phyloP scores from a whole-genome alignment of 1,284 basidiomycete genomes.

The Ceratobasidium sp. region DNA sequence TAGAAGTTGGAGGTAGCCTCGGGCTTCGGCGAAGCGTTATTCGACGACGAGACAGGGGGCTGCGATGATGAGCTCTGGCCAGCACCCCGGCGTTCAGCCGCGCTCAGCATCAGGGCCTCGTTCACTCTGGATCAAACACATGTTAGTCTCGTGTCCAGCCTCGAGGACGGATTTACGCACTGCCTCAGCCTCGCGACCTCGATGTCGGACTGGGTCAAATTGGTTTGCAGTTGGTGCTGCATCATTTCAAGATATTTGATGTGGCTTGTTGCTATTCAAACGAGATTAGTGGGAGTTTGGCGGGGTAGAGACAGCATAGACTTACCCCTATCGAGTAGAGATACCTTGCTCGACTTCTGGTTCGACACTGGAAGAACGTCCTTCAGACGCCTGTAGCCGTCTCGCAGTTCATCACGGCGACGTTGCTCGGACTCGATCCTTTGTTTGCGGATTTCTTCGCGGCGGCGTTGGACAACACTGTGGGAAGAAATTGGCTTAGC shows the following conservation, averaged over 20 bases:
- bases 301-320: slow-evolving; percentile 43
- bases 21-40: slow-evolving; percentile 15
- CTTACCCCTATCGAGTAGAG: slow-evolving; percentile 82
- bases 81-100: slow-evolving; percentile 65
- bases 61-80: slow-evolving; percentile 5
- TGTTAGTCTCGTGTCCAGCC: slow-evolving; percentile 13
- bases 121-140: slow-evolving; percentile 61
- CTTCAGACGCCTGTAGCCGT: slow-evolving; percentile 85
- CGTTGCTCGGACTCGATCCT: slow-evolving; percentile 88
- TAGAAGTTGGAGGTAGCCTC: slow-evolving; percentile 6
- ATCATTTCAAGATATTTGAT: slow-evolving; percentile 81
- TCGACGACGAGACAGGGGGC: neutral
- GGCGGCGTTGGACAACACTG: slow-evolving; percentile 54
- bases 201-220: slow-evolving; percentile 74
- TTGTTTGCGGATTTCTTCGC: slow-evolving; percentile 83
- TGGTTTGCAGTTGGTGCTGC: slow-evolving; percentile 71
- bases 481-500: slow-evolving; percentile 15
- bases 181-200: slow-evolving; percentile 77
- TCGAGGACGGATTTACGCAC: slow-evolving; percentile 48
- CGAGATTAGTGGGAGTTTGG: slow-evolving; percentile 40
- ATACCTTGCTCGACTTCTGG: slow-evolving; percentile 89
- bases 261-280: slow-evolving; percentile 68
- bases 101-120: slow-evolving; percentile 83
- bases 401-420: slow-evolving; percentile 83
- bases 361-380: slow-evolving; percentile 82